These are phyloP conservation scores for Ceratobasidium sp. DNA, from an alignment of 1,284 basidiomycete genomes.

Conservation along the genomic window DNA sequence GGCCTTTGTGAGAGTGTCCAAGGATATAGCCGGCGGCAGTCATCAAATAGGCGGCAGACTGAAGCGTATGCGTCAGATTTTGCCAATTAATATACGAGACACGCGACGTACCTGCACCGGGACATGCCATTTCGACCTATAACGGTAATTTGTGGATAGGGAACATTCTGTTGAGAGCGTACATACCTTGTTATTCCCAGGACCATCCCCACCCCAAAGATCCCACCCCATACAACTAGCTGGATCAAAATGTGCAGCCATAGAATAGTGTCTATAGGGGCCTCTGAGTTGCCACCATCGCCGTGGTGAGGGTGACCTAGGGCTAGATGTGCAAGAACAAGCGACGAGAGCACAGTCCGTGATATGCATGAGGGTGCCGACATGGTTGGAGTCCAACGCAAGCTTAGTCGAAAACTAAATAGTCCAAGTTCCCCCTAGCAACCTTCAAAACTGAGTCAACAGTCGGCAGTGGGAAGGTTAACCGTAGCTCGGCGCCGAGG, in stretches of 20 bases:
- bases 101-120: constrained; percentile 76
- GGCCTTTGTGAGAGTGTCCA: constrained; percentile 85
- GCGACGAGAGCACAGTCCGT: background rate
- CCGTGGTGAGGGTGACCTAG: constrained; percentile 42
- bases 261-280: constrained; percentile 82
- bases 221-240: constrained; percentile 80
- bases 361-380: background rate
- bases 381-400: constrained; percentile 6
- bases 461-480: constrained; percentile 15
- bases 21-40: constrained; percentile 80
- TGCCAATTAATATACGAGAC: constrained; percentile 13
- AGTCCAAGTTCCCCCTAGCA: background rate
- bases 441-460: background rate
- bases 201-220: constrained; percentile 91
- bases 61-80: constrained; percentile 50
- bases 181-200: constrained; percentile 79
- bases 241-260: constrained; percentile 87
- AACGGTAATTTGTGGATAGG: background rate
- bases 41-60: constrained; percentile 77
- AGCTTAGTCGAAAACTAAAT: background rate
- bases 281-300: constrained; percentile 66
- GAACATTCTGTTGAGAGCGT: constrained; percentile 26
- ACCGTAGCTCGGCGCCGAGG: constrained; percentile 6
- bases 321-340: constrained; percentile 27
- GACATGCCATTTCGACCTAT: constrained; percentile 80